A percentile compares a stretch with the other conserved stretches of the same genome.
phyloP scores from a whole-genome alignment of 2,329 filamentous ascomycete genomes.

The Fusarium oligoseptatum region DNA sequence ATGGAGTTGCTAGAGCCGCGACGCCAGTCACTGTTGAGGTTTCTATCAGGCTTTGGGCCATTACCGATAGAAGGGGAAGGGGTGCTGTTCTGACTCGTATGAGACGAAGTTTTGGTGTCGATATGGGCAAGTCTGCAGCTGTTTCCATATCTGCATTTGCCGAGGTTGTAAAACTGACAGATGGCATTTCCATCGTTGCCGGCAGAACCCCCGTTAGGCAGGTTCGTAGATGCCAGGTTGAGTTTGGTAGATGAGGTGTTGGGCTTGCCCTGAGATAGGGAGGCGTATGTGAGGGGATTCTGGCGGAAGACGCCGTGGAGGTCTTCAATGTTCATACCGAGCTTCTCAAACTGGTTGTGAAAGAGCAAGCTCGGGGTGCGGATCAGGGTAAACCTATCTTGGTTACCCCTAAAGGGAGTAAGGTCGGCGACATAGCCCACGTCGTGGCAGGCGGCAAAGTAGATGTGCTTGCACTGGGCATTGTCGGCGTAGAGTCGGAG shows the following conservation, averaged over 20 bases:
- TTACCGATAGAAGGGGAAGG: conserved; percentile 19
- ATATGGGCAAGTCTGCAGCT: conserved; percentile 34
- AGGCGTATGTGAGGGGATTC: conserved; percentile 47
- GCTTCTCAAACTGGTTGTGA: conserved; percentile 64
- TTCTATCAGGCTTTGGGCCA: conserved; percentile 16
- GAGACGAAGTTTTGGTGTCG: conserved; percentile 18
- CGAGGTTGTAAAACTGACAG: conserved; percentile 36
- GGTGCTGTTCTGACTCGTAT: conserved; percentile 25
- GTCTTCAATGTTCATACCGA: conserved; percentile 65
- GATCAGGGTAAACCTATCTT: conserved; percentile 67
- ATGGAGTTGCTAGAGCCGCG: not conserved
- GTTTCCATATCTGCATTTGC: conserved; percentile 43
- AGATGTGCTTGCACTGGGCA: conserved; percentile 73
- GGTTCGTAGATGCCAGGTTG: conserved; percentile 2
- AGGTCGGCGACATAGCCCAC: conserved; percentile 64
- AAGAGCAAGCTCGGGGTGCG: conserved; percentile 60
- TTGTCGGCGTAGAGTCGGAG: conserved; percentile 67
- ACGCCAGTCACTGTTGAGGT: conserved; percentile 12
- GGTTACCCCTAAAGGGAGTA: conserved; percentile 62
- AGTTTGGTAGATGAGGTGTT: not conserved
- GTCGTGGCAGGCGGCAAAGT: conserved; percentile 74
- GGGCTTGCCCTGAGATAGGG: conserved; percentile 9
- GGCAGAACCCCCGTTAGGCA: not conserved
- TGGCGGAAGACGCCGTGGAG: conserved; percentile 66
- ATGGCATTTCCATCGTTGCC: conserved; percentile 18